Base-by-base conservation (phyloP, 805 yeast species). In the Candida dendrica region DNA sequence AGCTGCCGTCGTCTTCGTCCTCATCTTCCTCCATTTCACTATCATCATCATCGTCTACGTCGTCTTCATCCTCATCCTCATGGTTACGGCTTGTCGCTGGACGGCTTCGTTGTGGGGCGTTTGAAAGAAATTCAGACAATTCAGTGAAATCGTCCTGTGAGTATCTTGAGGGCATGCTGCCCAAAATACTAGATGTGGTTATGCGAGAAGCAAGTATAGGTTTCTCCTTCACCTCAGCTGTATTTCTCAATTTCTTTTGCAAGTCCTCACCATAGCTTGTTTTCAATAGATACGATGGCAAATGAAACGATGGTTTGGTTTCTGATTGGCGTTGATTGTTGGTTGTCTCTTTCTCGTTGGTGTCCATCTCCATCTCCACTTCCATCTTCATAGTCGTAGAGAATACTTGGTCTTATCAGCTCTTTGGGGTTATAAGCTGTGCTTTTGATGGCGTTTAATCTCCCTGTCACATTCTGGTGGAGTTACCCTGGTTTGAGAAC, bases 181-280 rank as follows among this genome's bases (percentile, higher is more conserved):
- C 56, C 49, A 52, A 31, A 3, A 52, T 36, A 6, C 56, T 54
- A 14, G 41, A 26, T 1, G 47, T 37, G 10, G 50, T 38, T 4
- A 51, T 44, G 18, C 42, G 38, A 9, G 46, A 37, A 3, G 42
- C 17, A 10, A 27, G n/a, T 11, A 36, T 38, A 11, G 50, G 26
- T 16, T 39, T 20, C 11, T 44, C 45, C n/a, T 39, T 43, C 3
- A 9, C 27, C 1, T 41, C n/a, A 4, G 26, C 6, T 1, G 48
- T 44, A 11, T 34, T 36, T 2, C n/a, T 29, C 11, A 49, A 34
- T 26, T 40, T 40, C 27, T 41, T 18, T 17, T 46, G 46, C 2
- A 51, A 37, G 6, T 30, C 16, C 35, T 50, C 53, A 8, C 56
- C 56, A 42, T 36, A 51, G 1, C 48, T 37, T 3, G 53, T 51